Conservation (phyloP, 2,329 filamentous ascomycete species). For the Tolypocladium amazonense region DNA sequence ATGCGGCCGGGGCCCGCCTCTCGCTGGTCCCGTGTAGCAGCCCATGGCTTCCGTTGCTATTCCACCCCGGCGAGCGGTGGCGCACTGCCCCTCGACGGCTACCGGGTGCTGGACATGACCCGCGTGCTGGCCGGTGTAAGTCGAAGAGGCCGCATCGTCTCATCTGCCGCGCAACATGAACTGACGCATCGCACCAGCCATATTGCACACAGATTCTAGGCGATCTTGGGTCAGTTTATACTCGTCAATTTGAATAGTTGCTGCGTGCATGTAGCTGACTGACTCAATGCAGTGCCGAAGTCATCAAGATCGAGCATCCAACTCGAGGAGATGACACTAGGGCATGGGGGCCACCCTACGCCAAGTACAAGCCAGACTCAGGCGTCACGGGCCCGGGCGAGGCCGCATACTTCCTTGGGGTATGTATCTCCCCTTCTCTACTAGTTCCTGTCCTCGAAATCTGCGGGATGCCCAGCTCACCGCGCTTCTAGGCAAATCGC, state of each 20-base stretch:
- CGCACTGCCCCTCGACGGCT: constrained; percentile 63
- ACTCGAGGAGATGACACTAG: constrained; percentile 84
- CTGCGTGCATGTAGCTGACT: background rate
- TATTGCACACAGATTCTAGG: constrained; percentile 96
- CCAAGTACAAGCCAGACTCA: constrained; percentile 56
- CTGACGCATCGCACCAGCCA: constrained; percentile 46
- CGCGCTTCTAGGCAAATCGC: constrained; percentile 61
- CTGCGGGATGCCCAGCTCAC: background rate
- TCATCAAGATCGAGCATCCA: constrained; percentile 96
- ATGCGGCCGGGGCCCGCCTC: constrained; percentile 1
- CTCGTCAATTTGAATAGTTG: background rate
- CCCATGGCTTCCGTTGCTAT: background rate
- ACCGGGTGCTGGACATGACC: constrained; percentile 92
- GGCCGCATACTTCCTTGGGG: constrained; percentile 87
- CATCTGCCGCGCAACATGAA: background rate
- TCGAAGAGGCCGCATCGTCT: constrained; percentile 9
- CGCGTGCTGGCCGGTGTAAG: constrained; percentile 86
- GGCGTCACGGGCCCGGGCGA: constrained; percentile 64
- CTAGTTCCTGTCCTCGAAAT: background rate
- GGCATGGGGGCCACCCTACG: constrained; percentile 94
- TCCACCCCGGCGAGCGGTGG: constrained; percentile 15
- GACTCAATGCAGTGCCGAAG: constrained; percentile 57
- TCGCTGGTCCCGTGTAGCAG: background rate
- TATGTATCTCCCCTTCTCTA: constrained; percentile 33
- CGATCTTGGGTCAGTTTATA: constrained; percentile 68